Evolutionary conservation across 371 early-diverging fungal species (phyloP).

Genomic region (Mortierella sp.): DNA sequence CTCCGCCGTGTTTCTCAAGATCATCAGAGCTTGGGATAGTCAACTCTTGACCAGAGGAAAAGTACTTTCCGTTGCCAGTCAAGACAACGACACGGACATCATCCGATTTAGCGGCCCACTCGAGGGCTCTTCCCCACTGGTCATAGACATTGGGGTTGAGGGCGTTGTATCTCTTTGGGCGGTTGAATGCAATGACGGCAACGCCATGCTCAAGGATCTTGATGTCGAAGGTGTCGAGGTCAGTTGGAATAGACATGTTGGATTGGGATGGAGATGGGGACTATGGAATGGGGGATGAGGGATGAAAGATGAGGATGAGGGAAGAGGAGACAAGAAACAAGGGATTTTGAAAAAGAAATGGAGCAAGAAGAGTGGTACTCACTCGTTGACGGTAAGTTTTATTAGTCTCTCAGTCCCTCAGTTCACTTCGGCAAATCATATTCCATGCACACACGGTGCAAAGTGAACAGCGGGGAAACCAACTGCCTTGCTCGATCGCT

Average conservation of each 20-base stretch:
- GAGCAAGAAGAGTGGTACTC: too few species aligned
- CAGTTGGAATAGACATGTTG: constrained; percentile 51
- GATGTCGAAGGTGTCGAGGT: constrained; percentile 66
- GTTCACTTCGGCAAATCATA: too few species aligned
- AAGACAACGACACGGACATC: constrained; percentile 71
- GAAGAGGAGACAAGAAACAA: background rate
- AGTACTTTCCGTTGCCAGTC: constrained; percentile 79
- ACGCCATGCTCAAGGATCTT: constrained; percentile 68
- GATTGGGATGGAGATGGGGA: background rate
- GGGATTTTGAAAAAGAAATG: too few species aligned
- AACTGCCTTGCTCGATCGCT: background rate
- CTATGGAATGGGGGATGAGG: background rate
- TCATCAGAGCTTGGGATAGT: constrained; percentile 57
- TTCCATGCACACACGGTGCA: too few species aligned
- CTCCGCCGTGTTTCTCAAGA: constrained; percentile 18
- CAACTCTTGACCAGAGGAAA: constrained; percentile 76
- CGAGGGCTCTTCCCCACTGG: constrained; percentile 74
- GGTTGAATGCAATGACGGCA: constrained; percentile 75
- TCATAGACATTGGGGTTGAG: constrained; percentile 73
- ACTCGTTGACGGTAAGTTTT: too few species aligned
- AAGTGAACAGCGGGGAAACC: background rate
- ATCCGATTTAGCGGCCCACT: constrained; percentile 65
- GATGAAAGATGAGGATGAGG: background rate
- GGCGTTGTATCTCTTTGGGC: constrained; percentile 74
- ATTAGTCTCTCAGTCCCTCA: too few species aligned